Base-by-base conservation (phyloP, 2,329 filamentous ascomycete genomes). In the Phaeophleospora eucalypticola region DNA sequence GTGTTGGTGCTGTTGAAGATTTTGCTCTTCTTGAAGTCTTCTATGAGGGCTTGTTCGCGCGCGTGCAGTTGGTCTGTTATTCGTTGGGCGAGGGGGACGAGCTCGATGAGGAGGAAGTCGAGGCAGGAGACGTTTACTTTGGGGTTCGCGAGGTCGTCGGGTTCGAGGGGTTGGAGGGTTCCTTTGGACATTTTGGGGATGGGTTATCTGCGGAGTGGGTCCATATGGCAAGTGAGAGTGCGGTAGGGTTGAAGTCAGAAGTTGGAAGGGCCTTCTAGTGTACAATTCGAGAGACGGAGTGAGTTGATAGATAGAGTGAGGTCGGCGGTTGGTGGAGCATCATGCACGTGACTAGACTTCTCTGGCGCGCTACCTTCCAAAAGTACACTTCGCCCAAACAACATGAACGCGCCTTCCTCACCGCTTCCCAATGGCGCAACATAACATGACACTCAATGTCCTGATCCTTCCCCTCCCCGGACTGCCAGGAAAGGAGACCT, bases 31-130 rank as follows among this genome's bases (percentile, higher is more conserved):
- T 55, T 48, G 48, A 62, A 63, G 19, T 64, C 58, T 43, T 61
- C 60, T 36, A 58, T 46, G 52, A 73, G 51, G 18, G 69, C 68
- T 54, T 74, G 66, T 49, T 77, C 68, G 43, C 69, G 65, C 21
- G 71, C 71, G 48, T 82, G 80, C 3, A 89, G 76, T 62, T 93
- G 84, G 62, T 83, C 80, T 17, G 88, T 84, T 52, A 97, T 78
- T 56, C 93, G 83, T 69, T 94, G 89, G 4, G 91, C 87, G 75
- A 97, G 85, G 33, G 93, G 93, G 14, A 98, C 93, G 45, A 98
- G 81, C 73, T 98, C 93, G 65, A 97, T 97, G 59, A 98, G 81
- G 46, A 98, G 81, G 59, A 98, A 86, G 70, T 98, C 93, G 61
- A 98, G 82, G 66, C 87, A 89, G 39, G 91, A 93, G 47, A 85